phyloP scores from a whole-genome alignment of 2,329 filamentous ascomycete species.

The Colletotrichum truncatum region DNA sequence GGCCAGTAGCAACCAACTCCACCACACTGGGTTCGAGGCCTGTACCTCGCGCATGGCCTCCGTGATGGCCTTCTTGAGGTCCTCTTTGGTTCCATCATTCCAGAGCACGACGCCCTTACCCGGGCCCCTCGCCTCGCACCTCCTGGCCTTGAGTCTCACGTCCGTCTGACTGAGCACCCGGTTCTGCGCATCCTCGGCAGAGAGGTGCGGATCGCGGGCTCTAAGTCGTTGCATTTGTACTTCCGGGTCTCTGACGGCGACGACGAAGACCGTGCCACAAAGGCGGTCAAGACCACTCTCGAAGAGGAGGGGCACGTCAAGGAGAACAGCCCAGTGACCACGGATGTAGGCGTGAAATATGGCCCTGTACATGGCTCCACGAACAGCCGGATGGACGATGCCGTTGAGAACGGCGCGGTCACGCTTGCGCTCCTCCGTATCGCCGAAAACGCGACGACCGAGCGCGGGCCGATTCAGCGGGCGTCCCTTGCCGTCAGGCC shows the following conservation, averaged over 20 bases:
- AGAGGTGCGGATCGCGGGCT: slow-evolving; percentile 80
- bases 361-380: slow-evolving; percentile 80
- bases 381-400: slow-evolving; percentile 93
- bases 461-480: slow-evolving; percentile 88
- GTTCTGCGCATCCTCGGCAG: slow-evolving; percentile 86
- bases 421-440: slow-evolving; percentile 71
- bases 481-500: slow-evolving; percentile 69
- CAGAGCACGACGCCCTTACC: slow-evolving; percentile 83
- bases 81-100: slow-evolving; percentile 83
- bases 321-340: slow-evolving; percentile 87
- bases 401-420: slow-evolving; percentile 84
- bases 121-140: slow-evolving; percentile 72
- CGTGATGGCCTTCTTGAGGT: slow-evolving; percentile 74
- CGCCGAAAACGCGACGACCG: slow-evolving; percentile 86
- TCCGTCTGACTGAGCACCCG: slow-evolving; percentile 88
- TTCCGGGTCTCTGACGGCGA: slow-evolving; percentile 81
- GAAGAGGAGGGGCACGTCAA: slow-evolving; percentile 92
- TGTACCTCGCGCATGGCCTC: slow-evolving; percentile 72
- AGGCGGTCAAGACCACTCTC: slow-evolving; percentile 87
- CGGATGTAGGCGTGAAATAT: slow-evolving; percentile 77
- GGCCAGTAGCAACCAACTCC: slow-evolving; percentile 76
- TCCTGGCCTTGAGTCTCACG: slow-evolving; percentile 81
- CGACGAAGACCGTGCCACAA: slow-evolving; percentile 87
- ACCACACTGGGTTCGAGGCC: slow-evolving; percentile 78
- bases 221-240: slow-evolving; percentile 85